A percentile compares a stretch with the other conserved stretches of the same genome.
These are phyloP conservation scores for Bruguiera hainesii DNA, from an alignment of 441 rosid genomes.

Conservation along the genomic window DNA sequence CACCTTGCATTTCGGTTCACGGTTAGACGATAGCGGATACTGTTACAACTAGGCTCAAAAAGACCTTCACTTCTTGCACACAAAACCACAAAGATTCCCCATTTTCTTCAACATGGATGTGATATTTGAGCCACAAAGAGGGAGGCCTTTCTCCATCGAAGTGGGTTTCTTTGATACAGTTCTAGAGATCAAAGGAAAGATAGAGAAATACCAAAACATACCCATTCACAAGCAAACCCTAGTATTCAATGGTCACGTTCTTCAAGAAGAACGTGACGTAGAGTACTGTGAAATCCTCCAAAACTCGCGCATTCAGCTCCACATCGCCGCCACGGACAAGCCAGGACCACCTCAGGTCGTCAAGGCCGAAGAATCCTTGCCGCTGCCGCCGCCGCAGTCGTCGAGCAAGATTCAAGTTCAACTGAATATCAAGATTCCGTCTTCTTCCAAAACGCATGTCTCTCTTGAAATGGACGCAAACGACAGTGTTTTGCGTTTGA, in stretches of 20 bases:
- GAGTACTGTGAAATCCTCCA: constrained; percentile 57
- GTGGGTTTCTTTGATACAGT: constrained; percentile 65
- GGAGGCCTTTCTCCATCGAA: constrained; percentile 61
- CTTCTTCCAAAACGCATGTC: constrained; percentile 25
- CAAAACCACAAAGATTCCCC: not conserved
- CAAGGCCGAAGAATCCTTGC: constrained; percentile 35
- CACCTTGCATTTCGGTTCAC: constrained; percentile 19
- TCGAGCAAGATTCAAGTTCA: constrained; percentile 34
- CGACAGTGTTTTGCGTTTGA: constrained; percentile 36
- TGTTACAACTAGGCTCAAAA: constrained; percentile 21
- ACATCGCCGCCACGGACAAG: constrained; percentile 26
- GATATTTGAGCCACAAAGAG: constrained; percentile 46
- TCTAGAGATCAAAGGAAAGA: constrained; percentile 73
- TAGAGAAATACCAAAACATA: constrained; percentile 59
- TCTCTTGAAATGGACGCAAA: constrained; percentile 40
- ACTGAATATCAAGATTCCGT: constrained; percentile 38
- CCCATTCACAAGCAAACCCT: constrained; percentile 57
- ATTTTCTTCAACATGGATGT: constrained; percentile 50
- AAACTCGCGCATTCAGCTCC: constrained; percentile 56
- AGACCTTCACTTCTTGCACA: not conserved
- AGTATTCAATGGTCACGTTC: constrained; percentile 54
- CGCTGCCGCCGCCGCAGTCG: not conserved
- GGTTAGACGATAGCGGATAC: constrained; percentile 19
- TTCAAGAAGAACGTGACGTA: constrained; percentile 58
- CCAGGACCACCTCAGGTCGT: constrained; percentile 17